phyloP scores from a whole-genome alignment of 1,284 basidiomycete genomes.

The Rhizoctonia solani region DNA sequence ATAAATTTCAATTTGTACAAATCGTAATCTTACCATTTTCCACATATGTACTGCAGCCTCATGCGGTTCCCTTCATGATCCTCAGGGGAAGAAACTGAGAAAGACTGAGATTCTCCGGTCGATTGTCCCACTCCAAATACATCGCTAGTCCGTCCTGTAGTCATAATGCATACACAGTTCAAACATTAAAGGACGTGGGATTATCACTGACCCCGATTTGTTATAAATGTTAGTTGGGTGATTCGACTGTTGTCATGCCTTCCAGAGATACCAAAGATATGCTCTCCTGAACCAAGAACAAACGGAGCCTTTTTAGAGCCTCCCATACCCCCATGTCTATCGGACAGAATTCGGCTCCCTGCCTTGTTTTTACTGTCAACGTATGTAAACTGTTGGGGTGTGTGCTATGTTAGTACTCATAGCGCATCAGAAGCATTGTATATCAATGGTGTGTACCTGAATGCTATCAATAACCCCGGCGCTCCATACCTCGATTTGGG shows the following conservation, averaged over 20 bases:
- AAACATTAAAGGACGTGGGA: not conserved
- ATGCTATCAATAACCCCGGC: not conserved
- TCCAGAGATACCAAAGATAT: not conserved
- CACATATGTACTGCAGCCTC: not conserved
- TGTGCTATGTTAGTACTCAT: no score
- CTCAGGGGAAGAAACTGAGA: not conserved
- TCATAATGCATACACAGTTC: not conserved
- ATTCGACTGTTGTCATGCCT: not conserved
- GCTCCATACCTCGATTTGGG: not conserved
- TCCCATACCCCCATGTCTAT: not conserved
- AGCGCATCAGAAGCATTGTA: not conserved
- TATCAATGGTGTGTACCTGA: not conserved
- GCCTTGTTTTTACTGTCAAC: not conserved
- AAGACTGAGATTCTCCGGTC: not conserved
- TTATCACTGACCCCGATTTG: not conserved
- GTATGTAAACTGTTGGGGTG: not conserved
- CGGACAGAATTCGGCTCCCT: not conserved
- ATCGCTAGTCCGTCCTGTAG: not conserved
- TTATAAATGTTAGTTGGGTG: not conserved
- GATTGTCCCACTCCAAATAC: not conserved
- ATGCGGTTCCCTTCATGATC: not conserved
- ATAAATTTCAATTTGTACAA: not conserved
- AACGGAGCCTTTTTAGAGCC: not conserved
- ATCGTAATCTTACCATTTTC: not conserved
- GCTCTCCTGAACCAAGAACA: not conserved